phyloP scores from a whole-genome alignment of 1,284 basidiomycete genomes.

The Microbotryum intermedium region DNA sequence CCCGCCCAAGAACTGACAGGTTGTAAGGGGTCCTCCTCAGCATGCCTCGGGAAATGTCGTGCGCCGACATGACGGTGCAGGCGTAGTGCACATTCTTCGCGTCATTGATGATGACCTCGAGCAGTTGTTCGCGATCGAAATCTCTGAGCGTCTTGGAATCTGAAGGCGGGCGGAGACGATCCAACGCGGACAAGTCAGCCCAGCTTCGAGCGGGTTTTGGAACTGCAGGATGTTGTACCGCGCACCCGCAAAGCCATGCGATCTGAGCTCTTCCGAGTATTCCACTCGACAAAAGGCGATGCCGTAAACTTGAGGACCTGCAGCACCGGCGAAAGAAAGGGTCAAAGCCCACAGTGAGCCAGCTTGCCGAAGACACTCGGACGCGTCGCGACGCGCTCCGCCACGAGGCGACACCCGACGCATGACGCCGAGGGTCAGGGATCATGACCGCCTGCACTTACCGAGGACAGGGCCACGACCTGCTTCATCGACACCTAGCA shows the following conservation, averaged over 20 bases:
- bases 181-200: neutral
- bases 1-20: constrained; percentile 43
- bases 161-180: constrained; percentile 34
- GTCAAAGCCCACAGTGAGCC: too few relatives aligned
- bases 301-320: constrained; percentile 82
- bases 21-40: constrained; percentile 72
- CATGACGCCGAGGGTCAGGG: too few relatives aligned
- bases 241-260: constrained; percentile 79
- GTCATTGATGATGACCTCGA: constrained; percentile 34
- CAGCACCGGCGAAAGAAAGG: neutral
- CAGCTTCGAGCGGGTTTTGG: neutral
- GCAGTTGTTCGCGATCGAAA: constrained; percentile 39
- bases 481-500: constrained; percentile 94
- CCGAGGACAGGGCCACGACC: constrained; percentile 89
- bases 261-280: constrained; percentile 65
- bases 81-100: constrained; percentile 64
- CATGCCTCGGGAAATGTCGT: constrained; percentile 88
- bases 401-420: too few relatives aligned
- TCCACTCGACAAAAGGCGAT: constrained; percentile 81
- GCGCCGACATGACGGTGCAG: constrained; percentile 76
- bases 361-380: neutral
- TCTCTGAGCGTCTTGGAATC: constrained; percentile 87
- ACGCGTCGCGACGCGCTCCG: too few relatives aligned
- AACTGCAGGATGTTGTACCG: constrained; percentile 4
- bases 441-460: constrained; percentile 6